Percentiles rank a stretch among this genome's conserved stretches.
These are phyloP conservation scores for Xanthoconium stramineum DNA, from an alignment of 768 basidiomycete species.

Conservation along the genomic window DNA sequence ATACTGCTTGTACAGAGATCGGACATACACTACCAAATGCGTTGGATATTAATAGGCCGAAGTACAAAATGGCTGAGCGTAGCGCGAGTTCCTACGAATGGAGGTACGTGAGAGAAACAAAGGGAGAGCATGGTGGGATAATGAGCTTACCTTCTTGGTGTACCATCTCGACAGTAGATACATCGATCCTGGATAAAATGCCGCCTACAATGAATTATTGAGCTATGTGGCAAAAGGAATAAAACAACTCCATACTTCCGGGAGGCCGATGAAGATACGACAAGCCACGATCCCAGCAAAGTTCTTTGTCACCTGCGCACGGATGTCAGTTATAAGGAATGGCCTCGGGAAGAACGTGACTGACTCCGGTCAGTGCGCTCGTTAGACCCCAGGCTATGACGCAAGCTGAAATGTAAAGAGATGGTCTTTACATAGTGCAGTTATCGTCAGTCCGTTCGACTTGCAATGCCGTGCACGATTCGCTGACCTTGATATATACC, in stretches of 20 bases:
- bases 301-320: slow-evolving; percentile 46
- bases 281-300: slow-evolving; percentile 54
- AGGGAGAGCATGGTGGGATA: background rate
- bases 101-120: background rate
- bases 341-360: background rate
- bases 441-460: background rate
- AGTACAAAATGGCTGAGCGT: slow-evolving; percentile 58
- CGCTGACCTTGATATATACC: slow-evolving; percentile 48
- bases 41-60: slow-evolving; percentile 59
- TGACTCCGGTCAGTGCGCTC: slow-evolving; percentile 58
- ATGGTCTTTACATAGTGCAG: slow-evolving; percentile 42
- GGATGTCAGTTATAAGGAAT: background rate
- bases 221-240: background rate
- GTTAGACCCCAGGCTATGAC: slow-evolving; percentile 62
- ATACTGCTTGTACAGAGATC: background rate
- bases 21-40: slow-evolving; percentile 60
- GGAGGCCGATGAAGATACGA: slow-evolving; percentile 60
- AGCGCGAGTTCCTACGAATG: slow-evolving; percentile 54
- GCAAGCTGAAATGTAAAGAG: slow-evolving; percentile 57
- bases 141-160: slow-evolving; percentile 36
- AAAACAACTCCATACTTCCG: slow-evolving; percentile 39
- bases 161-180: slow-evolving; percentile 52
- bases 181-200: slow-evolving; percentile 60
- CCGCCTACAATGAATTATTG: slow-evolving; percentile 36
- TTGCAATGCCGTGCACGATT: background rate